Conservation (phyloP, 768 basidiomycete species). For the Russula griseocarnosa region DNA sequence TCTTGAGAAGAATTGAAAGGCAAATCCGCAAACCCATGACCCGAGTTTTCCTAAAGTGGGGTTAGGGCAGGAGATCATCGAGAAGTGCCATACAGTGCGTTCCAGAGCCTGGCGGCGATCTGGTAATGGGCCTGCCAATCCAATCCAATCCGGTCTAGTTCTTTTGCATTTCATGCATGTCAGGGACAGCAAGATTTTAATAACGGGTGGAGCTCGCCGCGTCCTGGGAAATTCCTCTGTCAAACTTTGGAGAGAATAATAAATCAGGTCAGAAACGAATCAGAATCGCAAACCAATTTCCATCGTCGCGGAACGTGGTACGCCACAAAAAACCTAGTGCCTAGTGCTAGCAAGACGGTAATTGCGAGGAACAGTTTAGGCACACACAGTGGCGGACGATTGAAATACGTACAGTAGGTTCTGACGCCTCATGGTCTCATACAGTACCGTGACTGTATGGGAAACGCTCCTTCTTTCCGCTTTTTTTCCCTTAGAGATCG, state of each 20-base stretch:
- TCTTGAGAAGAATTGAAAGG: background rate
- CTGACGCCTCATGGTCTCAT: too few relatives aligned
- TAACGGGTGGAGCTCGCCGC: background rate
- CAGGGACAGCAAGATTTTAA: background rate
- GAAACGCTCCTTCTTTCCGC: slow-evolving; percentile 51
- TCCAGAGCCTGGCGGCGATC: slow-evolving; percentile 7
- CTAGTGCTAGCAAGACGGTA: too few relatives aligned
- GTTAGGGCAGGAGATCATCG: background rate
- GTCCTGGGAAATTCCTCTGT: background rate
- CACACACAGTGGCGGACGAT: background rate
- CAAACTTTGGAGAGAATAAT: background rate
- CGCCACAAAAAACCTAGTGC: background rate
- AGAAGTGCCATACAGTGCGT: slow-evolving; percentile 2
- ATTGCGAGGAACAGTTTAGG: background rate
- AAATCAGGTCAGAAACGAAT: background rate
- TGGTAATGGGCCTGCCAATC: slow-evolving; percentile 1
- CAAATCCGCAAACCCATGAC: background rate
- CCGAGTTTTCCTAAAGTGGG: background rate
- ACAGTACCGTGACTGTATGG: too few relatives aligned
- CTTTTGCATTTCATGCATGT: background rate
- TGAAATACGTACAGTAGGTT: too few relatives aligned
- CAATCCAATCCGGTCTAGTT: background rate
- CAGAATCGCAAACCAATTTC: background rate
- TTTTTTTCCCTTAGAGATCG: slow-evolving; percentile 54
- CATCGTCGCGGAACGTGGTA: background rate